phyloP scores from a whole-genome alignment of 371 early-diverging fungal genomes.

The Mucor racemosus region DNA sequence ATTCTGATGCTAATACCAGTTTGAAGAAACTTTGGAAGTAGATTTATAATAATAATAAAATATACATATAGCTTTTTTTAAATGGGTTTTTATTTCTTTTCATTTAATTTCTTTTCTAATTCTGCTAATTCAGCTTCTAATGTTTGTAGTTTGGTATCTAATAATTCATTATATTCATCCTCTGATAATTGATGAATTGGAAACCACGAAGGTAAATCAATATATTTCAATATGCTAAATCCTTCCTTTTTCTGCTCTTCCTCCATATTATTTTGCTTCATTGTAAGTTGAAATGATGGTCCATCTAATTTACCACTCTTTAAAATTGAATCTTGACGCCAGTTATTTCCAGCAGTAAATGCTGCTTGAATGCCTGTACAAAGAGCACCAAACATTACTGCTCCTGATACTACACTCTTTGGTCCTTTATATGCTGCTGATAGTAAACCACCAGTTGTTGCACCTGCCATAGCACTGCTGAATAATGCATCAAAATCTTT shows the following conservation, averaged over 20 bases:
- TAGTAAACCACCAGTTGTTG: slow-evolving; percentile 60
- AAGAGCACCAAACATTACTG: slow-evolving; percentile 57
- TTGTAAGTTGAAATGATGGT: neutral
- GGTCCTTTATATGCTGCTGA: slow-evolving; percentile 58
- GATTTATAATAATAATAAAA: slow-evolving; percentile 17
- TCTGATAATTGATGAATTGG: slow-evolving; percentile 50
- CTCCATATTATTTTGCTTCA: slow-evolving; percentile 8
- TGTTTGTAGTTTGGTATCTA: slow-evolving; percentile 47
- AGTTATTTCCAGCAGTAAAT: slow-evolving; percentile 41
- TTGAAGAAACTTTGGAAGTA: slow-evolving; percentile 98
- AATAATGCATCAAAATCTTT: slow-evolving; percentile 58
- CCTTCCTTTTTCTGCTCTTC: slow-evolving; percentile 3
- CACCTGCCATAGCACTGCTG: slow-evolving; percentile 65
- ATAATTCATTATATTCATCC: slow-evolving; percentile 49
- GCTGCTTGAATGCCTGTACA: slow-evolving; percentile 36
- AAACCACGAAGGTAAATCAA: slow-evolving; percentile 51
- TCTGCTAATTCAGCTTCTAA: slow-evolving; percentile 48
- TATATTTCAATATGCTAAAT: slow-evolving; percentile 37
- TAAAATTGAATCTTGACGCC: slow-evolving; percentile 42
- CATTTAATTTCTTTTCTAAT: slow-evolving; percentile 33
- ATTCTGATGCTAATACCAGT: slow-evolving; percentile 94
- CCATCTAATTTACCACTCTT: slow-evolving; percentile 11
- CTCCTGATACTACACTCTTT: slow-evolving; percentile 53
- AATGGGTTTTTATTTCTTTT: neutral
- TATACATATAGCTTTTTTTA: neutral